A percentile compares a stretch with the other conserved stretches of the same genome.
These are phyloP conservation scores for Aspergillus spinulosporus DNA, from an alignment of 2,329 filamentous ascomycete species.

Conservation along the genomic window DNA sequence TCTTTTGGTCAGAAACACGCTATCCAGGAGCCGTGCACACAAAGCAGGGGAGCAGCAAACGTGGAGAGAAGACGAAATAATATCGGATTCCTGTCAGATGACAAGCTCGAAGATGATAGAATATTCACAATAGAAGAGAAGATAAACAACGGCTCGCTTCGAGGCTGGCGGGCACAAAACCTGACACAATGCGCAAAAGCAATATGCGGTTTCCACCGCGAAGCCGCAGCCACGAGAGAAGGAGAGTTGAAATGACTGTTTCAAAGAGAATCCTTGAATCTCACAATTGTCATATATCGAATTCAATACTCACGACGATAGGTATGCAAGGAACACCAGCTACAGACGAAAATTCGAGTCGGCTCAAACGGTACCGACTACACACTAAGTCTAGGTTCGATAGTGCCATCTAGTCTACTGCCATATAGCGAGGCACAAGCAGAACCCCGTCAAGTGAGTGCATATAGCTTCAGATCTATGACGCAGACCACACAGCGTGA, in stretches of 20 bases:
- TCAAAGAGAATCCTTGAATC: conserved; percentile 2
- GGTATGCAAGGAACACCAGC: neutral
- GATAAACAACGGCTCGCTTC: conserved; percentile 9
- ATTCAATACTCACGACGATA: conserved; percentile 6
- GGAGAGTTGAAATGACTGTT: conserved; percentile 12
- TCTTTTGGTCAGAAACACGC: conserved; percentile 17
- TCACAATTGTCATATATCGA: conserved; percentile 6
- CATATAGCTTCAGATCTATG: conserved; percentile 14
- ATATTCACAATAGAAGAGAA: conserved; percentile 27
- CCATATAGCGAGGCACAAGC: neutral
- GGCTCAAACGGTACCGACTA: neutral
- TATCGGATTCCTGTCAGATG: conserved; percentile 21
- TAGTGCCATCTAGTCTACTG: neutral
- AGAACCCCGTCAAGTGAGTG: conserved; percentile 10
- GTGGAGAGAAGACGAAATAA: conserved; percentile 17
- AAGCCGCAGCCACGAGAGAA: conserved; percentile 11
- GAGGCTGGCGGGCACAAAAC: neutral
- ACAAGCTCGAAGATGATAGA: conserved; percentile 14
- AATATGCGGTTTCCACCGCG: conserved; percentile 1
- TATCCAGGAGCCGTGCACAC: conserved; percentile 20
- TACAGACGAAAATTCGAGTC: conserved; percentile 4
- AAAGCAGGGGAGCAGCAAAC: conserved; percentile 12
- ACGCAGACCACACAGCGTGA: conserved; percentile 37
- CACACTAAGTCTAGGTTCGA: neutral
- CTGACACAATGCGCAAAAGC: conserved; percentile 11